phyloP scores from a whole-genome alignment of 1,284 basidiomycete genomes.

The Ganoderma boninense region DNA sequence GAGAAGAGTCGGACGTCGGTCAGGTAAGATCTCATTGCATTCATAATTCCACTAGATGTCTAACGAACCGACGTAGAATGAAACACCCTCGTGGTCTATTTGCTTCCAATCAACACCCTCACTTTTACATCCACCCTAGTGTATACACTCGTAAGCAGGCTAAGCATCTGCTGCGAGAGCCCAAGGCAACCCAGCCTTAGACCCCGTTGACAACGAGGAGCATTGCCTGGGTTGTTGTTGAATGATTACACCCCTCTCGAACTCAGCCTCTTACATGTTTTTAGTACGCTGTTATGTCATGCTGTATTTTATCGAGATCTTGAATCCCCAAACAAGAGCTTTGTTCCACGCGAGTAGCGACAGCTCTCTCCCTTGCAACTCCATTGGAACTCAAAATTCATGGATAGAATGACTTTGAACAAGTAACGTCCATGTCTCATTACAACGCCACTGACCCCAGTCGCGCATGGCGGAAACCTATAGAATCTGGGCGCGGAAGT shows the following conservation, averaged over 20 bases:
- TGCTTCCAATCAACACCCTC: neutral
- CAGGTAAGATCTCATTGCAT: neutral
- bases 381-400: no score
- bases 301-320: no score
- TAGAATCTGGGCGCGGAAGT: slow-evolving; percentile 66
- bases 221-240: neutral
- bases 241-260: neutral
- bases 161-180: neutral
- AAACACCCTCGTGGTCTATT: neutral
- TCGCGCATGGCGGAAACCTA: slow-evolving; percentile 32
- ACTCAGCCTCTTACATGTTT: neutral
- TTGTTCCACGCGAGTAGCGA: no score
- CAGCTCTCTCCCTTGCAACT: no score
- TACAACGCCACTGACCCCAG: no score
- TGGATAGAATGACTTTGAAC: no score
- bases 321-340: no score
- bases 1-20: neutral
- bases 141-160: neutral
- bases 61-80: neutral
- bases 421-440: no score
- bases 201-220: neutral
- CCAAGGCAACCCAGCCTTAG: neutral
- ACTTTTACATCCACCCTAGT: neutral
- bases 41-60: neutral
- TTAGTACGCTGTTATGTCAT: no score